phyloP scores from a whole-genome alignment of 2,329 filamentous ascomycete genomes.

The Apiospora rasikravindrae region DNA sequence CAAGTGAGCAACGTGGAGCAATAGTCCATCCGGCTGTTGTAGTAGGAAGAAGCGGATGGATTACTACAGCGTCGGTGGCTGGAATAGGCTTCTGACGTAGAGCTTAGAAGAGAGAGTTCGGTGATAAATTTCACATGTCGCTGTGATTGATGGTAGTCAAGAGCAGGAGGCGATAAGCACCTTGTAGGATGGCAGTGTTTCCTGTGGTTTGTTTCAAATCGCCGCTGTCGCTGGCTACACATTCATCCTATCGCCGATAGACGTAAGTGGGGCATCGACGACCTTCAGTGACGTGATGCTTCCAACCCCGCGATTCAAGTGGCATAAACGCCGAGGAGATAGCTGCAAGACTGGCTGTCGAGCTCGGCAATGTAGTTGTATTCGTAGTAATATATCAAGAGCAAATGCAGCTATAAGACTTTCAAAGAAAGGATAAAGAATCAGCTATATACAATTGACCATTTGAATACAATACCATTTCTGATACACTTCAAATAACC shows the following conservation, averaged over 20 bases:
- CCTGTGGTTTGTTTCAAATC: neutral
- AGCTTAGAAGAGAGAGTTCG: neutral
- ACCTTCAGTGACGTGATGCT: neutral
- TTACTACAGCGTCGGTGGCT: neutral
- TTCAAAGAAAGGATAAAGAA: neutral
- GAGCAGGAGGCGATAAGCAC: neutral
- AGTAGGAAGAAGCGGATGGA: neutral
- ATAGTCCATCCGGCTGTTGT: neutral
- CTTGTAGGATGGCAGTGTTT: neutral
- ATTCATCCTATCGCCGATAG: neutral
- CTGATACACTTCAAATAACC: neutral
- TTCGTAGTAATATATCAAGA: neutral
- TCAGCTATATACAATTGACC: neutral
- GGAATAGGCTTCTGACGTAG: neutral
- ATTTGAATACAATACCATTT: neutral
- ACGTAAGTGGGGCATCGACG: neutral
- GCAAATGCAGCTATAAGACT: neutral
- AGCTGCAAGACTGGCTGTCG: neutral
- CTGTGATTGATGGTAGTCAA: neutral
- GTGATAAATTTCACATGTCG: neutral
- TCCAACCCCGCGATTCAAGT: conserved; percentile 11
- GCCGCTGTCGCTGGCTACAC: neutral
- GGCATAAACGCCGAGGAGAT: conserved; percentile 7
- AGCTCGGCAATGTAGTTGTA: neutral
- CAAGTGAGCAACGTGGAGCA: neutral